Evolutionary conservation across 441 rosid genomes (phyloP).

Genomic region (Adansonia grandidieri): DNA sequence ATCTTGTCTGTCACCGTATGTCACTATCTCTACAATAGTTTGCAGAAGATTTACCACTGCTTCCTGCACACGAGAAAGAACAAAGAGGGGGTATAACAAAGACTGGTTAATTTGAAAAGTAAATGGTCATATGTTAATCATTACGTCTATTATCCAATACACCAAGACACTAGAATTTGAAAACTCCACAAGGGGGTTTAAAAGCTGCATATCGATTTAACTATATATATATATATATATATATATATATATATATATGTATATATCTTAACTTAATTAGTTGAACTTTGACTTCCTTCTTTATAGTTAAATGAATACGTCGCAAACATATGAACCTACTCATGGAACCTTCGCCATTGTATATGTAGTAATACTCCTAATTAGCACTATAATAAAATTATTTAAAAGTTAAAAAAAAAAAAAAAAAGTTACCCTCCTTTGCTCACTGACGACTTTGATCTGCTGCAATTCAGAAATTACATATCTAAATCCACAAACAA

Average conservation of each 20-base stretch:
- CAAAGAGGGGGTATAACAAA: slow-evolving; percentile 9
- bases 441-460: slow-evolving; percentile 54
- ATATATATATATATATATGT: background rate
- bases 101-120: slow-evolving; percentile 13
- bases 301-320: slow-evolving; percentile 10
- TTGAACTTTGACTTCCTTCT: slow-evolving; percentile 15
- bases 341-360: slow-evolving; percentile 2
- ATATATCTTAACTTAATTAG: background rate
- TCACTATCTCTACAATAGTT: slow-evolving; percentile 69
- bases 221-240: background rate
- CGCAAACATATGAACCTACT: background rate
- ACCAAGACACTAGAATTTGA: background rate
- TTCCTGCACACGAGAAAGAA: slow-evolving; percentile 43
- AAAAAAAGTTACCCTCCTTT: slow-evolving; percentile 47
- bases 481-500: slow-evolving; percentile 38
- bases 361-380: background rate
- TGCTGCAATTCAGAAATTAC: slow-evolving; percentile 55
- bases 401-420: slow-evolving; percentile 3
- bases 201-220: background rate
- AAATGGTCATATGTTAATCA: background rate
- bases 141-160: background rate
- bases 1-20: slow-evolving; percentile 73
- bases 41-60: slow-evolving; percentile 62
- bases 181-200: background rate
- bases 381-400: background rate